These are phyloP conservation scores for Penicillium sp. DNA, from an alignment of 2,329 filamentous ascomycete species.

Conservation along the genomic window DNA sequence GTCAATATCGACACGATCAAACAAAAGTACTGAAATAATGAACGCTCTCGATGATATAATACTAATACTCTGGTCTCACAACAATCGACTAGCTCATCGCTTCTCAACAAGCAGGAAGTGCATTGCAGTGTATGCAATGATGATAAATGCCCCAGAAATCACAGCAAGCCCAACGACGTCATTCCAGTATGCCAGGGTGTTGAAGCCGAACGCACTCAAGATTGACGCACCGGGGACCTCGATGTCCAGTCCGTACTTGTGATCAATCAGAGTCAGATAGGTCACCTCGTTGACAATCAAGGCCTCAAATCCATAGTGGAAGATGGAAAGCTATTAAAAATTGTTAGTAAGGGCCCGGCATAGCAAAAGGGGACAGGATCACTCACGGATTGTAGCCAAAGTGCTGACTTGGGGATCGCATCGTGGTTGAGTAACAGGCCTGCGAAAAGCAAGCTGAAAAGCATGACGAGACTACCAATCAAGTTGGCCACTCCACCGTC, in stretches of 20 bases:
- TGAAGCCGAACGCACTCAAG: conserved; percentile 90
- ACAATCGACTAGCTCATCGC: conserved; percentile 53
- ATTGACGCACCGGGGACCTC: conserved; percentile 94
- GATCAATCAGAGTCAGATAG: conserved; percentile 83
- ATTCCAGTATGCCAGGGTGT: conserved; percentile 80
- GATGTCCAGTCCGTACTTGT: conserved; percentile 95
- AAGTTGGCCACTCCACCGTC: conserved; percentile 90
- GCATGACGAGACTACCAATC: conserved; percentile 92
- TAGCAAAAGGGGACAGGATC: neutral
- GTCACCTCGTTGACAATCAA: conserved; percentile 97
- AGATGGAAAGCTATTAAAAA: conserved; percentile 73
- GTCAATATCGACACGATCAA: neutral
- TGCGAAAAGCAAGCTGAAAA: conserved; percentile 93
- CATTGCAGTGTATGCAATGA: conserved; percentile 90
- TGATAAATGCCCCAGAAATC: conserved; percentile 79
- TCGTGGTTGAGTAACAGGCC: conserved; percentile 93
- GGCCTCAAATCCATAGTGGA: conserved; percentile 96
- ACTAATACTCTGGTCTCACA: neutral
- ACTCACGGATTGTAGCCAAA: conserved; percentile 83
- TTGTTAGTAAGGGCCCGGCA: conserved; percentile 28
- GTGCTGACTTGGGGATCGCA: conserved; percentile 78
- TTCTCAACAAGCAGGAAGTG: conserved; percentile 91
- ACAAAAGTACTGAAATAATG: neutral
- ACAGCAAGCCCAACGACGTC: conserved; percentile 81
- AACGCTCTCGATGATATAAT: neutral